Base-by-base conservation (phyloP, 768 basidiomycete genomes). In the Boletus subcaerulescens region DNA sequence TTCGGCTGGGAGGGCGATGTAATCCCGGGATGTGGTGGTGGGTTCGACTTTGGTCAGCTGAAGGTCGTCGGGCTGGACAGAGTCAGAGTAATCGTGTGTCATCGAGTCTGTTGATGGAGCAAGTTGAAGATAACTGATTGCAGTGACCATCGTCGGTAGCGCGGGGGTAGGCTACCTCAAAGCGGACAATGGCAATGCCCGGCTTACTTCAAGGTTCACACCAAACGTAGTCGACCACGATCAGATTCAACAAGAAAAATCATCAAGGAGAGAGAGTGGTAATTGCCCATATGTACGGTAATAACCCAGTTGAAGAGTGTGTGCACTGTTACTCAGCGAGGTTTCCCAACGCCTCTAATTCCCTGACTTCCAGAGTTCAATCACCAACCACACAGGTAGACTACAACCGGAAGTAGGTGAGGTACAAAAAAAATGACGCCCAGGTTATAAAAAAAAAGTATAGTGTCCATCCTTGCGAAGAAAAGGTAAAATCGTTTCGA, bases 391-490 rank as follows among this genome's bases (percentile, higher is more conserved):
- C 32, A 52, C 32, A 50, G 15, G 58, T 55, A 56, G n/a, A 32
- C 14, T 31, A 56, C 56, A 48, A 46, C 50, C 38, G 2, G 12
- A 7, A 38, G 38, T 14, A 38, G 22, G 31, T 17, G 32, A 29
- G 17, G 31, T 35, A 41, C 22, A 2, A 24, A 26, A 26, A 26
- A 26, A 26, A 26, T 26, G 26, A 26, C 26, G 4, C 4, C 4
- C 26, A 26, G 26, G 4, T 26, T 20, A 64, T 50, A 40, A 10
- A 26, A 35, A 20, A 24, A n/a, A 24, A n/a, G 20, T 18, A 32
- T 3, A n/a, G 17, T 31, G 57, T 66, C 63, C 58, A 48, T 60
- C 56, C 56, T 53, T 51, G 31, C 45, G 50, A 58, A 55, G 59
- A 60, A 52, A 59, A 43, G n/a, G 12, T 18, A 26, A 36, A 48